Percentiles rank a stretch among this genome's conserved stretches.
Evolutionary conservation across 2,329 filamentous ascomycete genomes (phyloP).

Genomic region (Colletotrichum spaethianum): DNA sequence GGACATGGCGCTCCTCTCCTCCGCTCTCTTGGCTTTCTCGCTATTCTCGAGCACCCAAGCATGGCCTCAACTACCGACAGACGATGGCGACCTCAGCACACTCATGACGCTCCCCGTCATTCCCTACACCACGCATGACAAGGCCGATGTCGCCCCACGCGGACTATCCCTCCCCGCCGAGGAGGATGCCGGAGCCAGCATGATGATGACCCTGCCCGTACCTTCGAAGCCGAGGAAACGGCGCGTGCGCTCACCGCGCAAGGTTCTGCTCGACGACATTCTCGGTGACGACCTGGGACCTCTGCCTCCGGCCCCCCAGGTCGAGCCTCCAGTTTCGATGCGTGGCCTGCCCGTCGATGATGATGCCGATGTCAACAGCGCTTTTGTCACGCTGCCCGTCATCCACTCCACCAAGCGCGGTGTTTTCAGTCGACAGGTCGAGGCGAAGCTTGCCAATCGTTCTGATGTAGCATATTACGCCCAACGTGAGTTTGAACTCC

Average conservation of each 20-base stretch:
- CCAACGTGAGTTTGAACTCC: slow-evolving; percentile 52
- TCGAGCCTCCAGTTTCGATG: slow-evolving; percentile 7
- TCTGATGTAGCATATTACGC: slow-evolving; percentile 70
- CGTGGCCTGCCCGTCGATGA: slow-evolving; percentile 36
- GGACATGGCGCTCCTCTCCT: slow-evolving; percentile 35
- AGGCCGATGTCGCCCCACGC: slow-evolving; percentile 19
- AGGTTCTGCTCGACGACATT: slow-evolving; percentile 24
- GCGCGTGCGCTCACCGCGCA: slow-evolving; percentile 9
- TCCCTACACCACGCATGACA: slow-evolving; percentile 29
- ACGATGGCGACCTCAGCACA: slow-evolving; percentile 28
- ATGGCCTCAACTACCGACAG: slow-evolving; percentile 42
- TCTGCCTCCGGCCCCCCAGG: slow-evolving; percentile 18
- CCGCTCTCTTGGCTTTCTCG: slow-evolving; percentile 38
- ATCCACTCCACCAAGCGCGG: slow-evolving; percentile 48
- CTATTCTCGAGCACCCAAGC: slow-evolving; percentile 29
- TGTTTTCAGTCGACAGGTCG: slow-evolving; percentile 58
- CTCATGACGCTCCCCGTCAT: slow-evolving; percentile 38
- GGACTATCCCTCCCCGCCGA: slow-evolving; percentile 32
- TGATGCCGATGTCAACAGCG: slow-evolving; percentile 34
- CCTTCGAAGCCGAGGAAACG: slow-evolving; percentile 17
- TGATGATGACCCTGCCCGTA: slow-evolving; percentile 38
- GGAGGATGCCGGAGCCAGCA: slow-evolving; percentile 2
- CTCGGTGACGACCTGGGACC: slow-evolving; percentile 6
- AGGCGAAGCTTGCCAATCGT: slow-evolving; percentile 63
- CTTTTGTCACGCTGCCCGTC: slow-evolving; percentile 49